Base-by-base conservation (phyloP, 1,284 basidiomycete species). In the Peniophora sp. region DNA sequence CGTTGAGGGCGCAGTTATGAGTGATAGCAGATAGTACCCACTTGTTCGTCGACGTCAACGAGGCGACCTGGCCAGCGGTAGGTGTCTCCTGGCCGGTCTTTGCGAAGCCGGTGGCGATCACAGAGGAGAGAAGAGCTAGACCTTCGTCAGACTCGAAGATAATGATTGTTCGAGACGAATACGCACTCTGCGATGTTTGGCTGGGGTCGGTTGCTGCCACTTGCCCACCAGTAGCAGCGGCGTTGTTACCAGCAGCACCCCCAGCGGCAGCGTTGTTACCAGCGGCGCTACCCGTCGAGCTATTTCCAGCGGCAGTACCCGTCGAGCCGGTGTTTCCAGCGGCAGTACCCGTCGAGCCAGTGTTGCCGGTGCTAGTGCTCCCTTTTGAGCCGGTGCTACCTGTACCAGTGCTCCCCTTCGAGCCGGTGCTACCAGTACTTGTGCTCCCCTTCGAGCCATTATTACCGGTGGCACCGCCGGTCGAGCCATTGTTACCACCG, bases 1-100 rank as follows among this genome's bases (percentile, higher is more conserved):
- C 12, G 27, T 6, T 32, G 27, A 32, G 27, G 12, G 5, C 6
- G 6, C 12, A 12, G 12, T 12, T 32, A 6, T 12, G 12, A 32
- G 6, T 32, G 27, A 6, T 5, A 5, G 6, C 27, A 32, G 12
- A 32, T 5, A 32, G 12, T 32, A 32, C 27, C 12, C 6, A 32
- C 27, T 81, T 80, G 68, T 81, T 80, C 36, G 58, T 63, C 45
- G 74, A 76, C 14, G 77, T 80, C 25, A 71, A 59, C 12, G 75
- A 74, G 0, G 68, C 55, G 32, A 73, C 72, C 61, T 78, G 75
- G 49, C 73, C 74, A 32, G 68, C 69, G 8, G 63, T 59, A 1
- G 72, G 69, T 35, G 62, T 62, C 22, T 65, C 60, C 55, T 75
- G 76, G 16, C 78, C 78, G 52, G 72, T 57, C 10, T 69, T 59